Evolutionary conservation across 2,329 filamentous ascomycete genomes (phyloP).

Genomic region (Penicillium sp.): DNA sequence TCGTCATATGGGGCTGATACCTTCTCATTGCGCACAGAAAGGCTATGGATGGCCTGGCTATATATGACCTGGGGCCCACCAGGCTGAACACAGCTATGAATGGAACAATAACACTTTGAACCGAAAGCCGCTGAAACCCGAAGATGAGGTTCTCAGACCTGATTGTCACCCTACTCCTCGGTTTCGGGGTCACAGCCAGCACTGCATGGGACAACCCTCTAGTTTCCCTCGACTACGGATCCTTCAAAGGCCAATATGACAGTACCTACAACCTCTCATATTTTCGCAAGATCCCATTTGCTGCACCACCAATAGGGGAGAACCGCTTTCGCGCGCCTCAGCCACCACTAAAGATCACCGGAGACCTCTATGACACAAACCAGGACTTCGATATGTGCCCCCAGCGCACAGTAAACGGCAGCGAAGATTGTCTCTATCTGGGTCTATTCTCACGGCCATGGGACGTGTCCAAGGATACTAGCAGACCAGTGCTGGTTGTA

Average conservation of each 20-base stretch:
- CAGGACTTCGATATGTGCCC: constrained; percentile 59
- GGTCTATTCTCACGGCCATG: constrained; percentile 62
- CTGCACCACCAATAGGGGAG: constrained; percentile 56
- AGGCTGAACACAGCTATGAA: not conserved
- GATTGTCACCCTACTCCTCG: constrained; percentile 5
- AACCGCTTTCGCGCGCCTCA: constrained; percentile 64
- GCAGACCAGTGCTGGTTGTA: constrained; percentile 59
- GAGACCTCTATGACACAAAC: constrained; percentile 55
- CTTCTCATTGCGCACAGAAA: not conserved
- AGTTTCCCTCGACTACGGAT: constrained; percentile 50
- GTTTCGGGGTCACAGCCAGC: constrained; percentile 5
- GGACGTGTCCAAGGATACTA: constrained; percentile 33
- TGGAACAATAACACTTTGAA: not conserved
- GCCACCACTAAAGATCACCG: constrained; percentile 50
- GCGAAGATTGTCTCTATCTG: constrained; percentile 63
- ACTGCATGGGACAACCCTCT: constrained; percentile 36
- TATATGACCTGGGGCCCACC: not conserved
- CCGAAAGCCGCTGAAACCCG: not conserved
- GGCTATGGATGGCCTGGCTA: constrained; percentile 1
- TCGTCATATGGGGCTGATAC: not conserved
- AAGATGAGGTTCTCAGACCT: constrained; percentile 8
- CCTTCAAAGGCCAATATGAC: constrained; percentile 55
- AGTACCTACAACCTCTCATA: constrained; percentile 57
- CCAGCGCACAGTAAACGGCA: constrained; percentile 57
- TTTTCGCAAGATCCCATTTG: constrained; percentile 62